Evolutionary conservation across 2,329 filamentous ascomycete genomes (phyloP).

Genomic region (Colletotrichum musae): DNA sequence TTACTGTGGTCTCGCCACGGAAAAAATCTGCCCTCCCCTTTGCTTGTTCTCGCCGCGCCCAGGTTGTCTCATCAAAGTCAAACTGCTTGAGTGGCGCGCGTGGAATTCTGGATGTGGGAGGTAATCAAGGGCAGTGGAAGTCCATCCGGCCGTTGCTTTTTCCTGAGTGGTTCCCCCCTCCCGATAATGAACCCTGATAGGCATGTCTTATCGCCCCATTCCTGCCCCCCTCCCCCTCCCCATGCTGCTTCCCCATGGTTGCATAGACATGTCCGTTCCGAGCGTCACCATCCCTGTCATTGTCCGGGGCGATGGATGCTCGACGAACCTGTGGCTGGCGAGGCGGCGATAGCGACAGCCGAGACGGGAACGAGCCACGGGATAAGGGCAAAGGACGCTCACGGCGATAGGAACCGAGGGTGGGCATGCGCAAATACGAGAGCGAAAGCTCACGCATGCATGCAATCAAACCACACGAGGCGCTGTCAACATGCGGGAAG

Average conservation of each 20-base stretch:
- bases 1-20: too few species aligned
- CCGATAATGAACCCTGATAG: conserved; percentile 13
- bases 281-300: conserved; percentile 10
- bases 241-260: neutral
- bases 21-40: too few species aligned
- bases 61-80: neutral
- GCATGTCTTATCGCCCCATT: conserved; percentile 2
- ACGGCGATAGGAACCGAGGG: neutral
- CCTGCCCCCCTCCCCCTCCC: too few species aligned
- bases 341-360: conserved; percentile 2
- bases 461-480: neutral
- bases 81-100: neutral
- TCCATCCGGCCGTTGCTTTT: conserved; percentile 9
- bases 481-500: too few species aligned
- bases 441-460: neutral
- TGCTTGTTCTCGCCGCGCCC: neutral
- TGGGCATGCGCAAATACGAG: neutral
- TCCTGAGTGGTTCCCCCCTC: conserved; percentile 1
- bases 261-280: neutral
- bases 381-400: neutral
- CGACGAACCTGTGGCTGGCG: neutral
- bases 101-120: conserved; percentile 18
- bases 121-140: conserved; percentile 13
- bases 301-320: conserved; percentile 12
- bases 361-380: conserved; percentile 1